Conservation (phyloP, 2,329 filamentous ascomycete genomes). For the Taxawa tesnikishii region DNA sequence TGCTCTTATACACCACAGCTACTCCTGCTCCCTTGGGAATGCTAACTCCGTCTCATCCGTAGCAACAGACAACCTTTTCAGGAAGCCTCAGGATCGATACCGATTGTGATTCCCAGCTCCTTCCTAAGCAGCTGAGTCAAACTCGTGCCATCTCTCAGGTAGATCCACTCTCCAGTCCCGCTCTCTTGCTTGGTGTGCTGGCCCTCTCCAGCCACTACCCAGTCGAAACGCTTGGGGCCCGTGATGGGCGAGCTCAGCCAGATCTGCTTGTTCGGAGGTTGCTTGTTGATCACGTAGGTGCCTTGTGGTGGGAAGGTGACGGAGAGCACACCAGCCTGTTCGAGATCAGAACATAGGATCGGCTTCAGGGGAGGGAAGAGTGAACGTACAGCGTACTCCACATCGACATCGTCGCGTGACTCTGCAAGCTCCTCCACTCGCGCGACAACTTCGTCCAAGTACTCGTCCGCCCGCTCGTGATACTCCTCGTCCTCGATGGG, state of each 20-base stretch:
- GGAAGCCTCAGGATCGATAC: conserved; percentile 12
- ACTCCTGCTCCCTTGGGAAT: no score
- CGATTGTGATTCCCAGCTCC: conserved; percentile 61
- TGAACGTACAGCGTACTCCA: conserved; percentile 72
- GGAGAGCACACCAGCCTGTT: conserved; percentile 79
- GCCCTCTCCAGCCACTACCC: conserved; percentile 60
- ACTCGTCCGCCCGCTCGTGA: conserved; percentile 64
- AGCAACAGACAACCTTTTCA: no score
- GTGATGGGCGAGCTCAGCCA: conserved; percentile 89
- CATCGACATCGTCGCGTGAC: conserved; percentile 61
- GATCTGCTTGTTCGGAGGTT: conserved; percentile 93
- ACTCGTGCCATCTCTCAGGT: conserved; percentile 68
- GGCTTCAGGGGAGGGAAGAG: no score
- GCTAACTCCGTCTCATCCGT: no score
- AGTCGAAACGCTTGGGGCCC: conserved; percentile 91
- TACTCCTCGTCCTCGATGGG: conserved; percentile 61
- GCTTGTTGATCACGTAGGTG: conserved; percentile 94
- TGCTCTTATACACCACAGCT: no score
- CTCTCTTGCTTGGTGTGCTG: conserved; percentile 72
- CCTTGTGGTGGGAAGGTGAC: conserved; percentile 57
- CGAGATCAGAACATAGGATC: no score
- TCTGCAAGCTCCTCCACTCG: conserved; percentile 66
- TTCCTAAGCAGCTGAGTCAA: conserved; percentile 59
- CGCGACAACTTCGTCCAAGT: conserved; percentile 48
- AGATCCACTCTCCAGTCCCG: conserved; percentile 69